Percentiles rank a stretch among this genome's conserved stretches.
These are phyloP conservation scores for Cercophora newfieldiana DNA, from an alignment of 495 filamentous ascomycete species.

Conservation along the genomic window DNA sequence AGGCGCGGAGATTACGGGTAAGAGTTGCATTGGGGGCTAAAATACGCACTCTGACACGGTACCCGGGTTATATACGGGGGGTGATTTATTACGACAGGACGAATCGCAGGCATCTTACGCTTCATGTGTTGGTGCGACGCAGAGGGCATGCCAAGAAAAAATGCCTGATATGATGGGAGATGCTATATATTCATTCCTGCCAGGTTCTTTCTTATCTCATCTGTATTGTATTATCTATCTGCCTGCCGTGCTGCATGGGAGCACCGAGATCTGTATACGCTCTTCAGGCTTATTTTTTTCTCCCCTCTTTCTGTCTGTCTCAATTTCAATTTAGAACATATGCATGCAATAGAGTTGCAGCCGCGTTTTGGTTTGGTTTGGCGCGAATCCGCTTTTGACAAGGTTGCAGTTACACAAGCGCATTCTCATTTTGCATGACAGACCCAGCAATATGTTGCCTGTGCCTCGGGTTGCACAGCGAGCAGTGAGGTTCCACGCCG, in stretches of 20 bases:
- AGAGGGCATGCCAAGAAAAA: too few species aligned
- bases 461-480: neutral
- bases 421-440: neutral
- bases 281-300: neutral
- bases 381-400: neutral
- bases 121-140: too few species aligned
- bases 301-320: too few species aligned
- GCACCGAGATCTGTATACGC: neutral
- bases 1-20: neutral
- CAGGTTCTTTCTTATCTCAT: neutral
- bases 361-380: neutral
- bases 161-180: too few species aligned
- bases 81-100: too few species aligned
- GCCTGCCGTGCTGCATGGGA: neutral
- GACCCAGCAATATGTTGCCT: neutral
- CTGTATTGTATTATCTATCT: neutral
- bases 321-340: too few species aligned
- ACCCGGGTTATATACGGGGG: neutral
- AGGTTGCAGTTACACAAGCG: neutral
- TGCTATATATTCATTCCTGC: neutral
- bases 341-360: too few species aligned
- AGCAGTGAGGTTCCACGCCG: neutral
- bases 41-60: neutral
- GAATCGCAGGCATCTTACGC: too few species aligned
- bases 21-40: neutral